Conservation (phyloP, 768 basidiomycete genomes). For the Amanita pallidorosea region DNA sequence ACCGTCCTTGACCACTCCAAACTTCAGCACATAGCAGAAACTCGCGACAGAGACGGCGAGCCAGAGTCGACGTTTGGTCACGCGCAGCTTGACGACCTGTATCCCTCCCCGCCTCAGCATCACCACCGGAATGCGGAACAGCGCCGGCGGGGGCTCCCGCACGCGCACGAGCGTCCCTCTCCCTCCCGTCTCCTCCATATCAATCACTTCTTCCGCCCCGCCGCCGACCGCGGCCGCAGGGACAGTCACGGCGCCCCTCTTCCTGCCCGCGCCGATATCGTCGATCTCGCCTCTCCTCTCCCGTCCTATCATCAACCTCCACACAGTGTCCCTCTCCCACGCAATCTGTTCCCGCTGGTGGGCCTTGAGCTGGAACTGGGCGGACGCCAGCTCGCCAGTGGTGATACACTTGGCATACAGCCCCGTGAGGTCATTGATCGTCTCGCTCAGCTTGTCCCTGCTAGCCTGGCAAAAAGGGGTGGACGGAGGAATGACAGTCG, state of each 20-base stretch:
- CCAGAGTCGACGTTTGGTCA: constrained; percentile 42
- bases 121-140: constrained; percentile 44
- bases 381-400: constrained; percentile 52
- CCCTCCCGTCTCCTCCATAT: constrained; percentile 12
- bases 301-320: constrained; percentile 89
- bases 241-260: not conserved
- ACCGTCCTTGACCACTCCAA: constrained; percentile 21
- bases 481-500: constrained; percentile 53
- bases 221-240: constrained; percentile 1
- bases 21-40: constrained; percentile 55
- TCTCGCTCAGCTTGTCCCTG: constrained; percentile 50
- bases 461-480: constrained; percentile 57
- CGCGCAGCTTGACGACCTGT: constrained; percentile 37
- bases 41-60: constrained; percentile 44
- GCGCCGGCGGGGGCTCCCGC: constrained; percentile 27
- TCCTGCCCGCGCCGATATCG: not conserved
- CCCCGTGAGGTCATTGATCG: constrained; percentile 47
- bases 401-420: constrained; percentile 85
- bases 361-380: constrained; percentile 73
- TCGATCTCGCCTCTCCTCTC: constrained; percentile 54
- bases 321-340: constrained; percentile 96
- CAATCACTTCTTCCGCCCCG: constrained; percentile 7
- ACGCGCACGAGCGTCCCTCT: constrained; percentile 32
- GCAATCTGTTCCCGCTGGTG: constrained; percentile 91
- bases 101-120: constrained; percentile 23